Evolutionary conservation across 108 stramenopile genomes (phyloP), one percentile per base, ranked within the genome.

Genomic region (Epithemia pelagica): DNA sequence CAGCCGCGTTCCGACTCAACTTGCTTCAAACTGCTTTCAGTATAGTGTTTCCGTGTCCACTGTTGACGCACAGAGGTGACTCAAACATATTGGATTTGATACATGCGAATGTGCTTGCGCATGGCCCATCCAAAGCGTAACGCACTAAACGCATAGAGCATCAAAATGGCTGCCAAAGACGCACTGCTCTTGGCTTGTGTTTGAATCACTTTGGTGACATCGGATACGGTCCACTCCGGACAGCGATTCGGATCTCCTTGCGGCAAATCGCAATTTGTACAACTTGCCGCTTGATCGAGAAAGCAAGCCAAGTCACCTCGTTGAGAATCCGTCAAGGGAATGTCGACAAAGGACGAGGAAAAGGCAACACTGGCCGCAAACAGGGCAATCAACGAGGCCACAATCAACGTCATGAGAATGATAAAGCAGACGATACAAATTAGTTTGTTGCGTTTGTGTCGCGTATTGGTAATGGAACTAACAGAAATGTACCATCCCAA

Each of bases 1-100:
- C n/a, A n/a, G n/a, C n/a, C n/a, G n/a, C n/a, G n/a, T n/a, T n/a
- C n/a, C n/a, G n/a, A n/a, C n/a, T n/a, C n/a, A n/a, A n/a, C n/a
- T n/a, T n/a, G n/a, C n/a, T n/a, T n/a, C n/a, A n/a, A n/a, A n/a
- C n/a, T n/a, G n/a, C n/a, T n/a, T n/a, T n/a, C n/a, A n/a, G n/a
- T n/a, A n/a, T n/a, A n/a, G n/a, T n/a, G n/a, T n/a, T n/a, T n/a
- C n/a, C n/a, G n/a, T n/a, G n/a, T n/a, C n/a, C n/a, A n/a, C n/a
- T n/a, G n/a, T n/a, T n/a, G n/a, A n/a, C n/a, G n/a, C n/a, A n/a
- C n/a, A n/a, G n/a, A n/a, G n/a, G n/a, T n/a, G 37, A 46, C 5
- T 72, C 79, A 92, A 3, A 92, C 85, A 68, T 89, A 92, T 52
- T 86, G 88, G 57, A 92, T 92, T 71, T 92, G 85, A 67, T 92